Evolutionary conservation across 768 basidiomycete genomes (phyloP).

Genomic region (Sporobolomyces pararoseus): DNA sequence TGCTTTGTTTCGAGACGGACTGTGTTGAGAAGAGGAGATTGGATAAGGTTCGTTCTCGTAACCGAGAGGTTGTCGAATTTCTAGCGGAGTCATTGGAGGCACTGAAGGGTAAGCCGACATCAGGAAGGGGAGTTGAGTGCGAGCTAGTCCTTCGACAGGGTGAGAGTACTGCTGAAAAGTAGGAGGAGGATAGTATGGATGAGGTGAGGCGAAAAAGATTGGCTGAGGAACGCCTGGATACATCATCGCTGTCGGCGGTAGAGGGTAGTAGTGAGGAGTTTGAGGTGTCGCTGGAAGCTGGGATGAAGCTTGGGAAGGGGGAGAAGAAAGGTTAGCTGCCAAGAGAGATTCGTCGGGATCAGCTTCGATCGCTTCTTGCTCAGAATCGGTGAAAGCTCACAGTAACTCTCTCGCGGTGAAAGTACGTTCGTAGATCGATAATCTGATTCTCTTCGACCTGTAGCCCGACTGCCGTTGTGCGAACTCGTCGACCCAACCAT

Average conservation of each 20-base stretch:
- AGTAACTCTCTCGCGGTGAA: neutral
- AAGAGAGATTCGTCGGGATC: neutral
- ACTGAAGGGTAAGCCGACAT: too few species aligned
- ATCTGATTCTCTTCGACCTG: neutral
- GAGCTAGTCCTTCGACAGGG: neutral
- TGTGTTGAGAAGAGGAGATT: too few species aligned
- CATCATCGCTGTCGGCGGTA: neutral
- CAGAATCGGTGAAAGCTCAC: neutral
- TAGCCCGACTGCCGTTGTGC: neutral
- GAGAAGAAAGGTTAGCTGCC: neutral
- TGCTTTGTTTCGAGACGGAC: too few species aligned
- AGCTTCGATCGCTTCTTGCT: too few species aligned
- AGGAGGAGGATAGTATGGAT: neutral
- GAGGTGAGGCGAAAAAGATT: neutral
- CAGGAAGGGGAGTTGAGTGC: too few species aligned
- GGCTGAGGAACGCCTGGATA: neutral
- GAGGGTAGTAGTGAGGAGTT: neutral
- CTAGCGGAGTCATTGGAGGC: too few species aligned
- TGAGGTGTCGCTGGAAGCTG: conserved; percentile 3
- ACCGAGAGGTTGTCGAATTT: too few species aligned
- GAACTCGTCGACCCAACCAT: neutral
- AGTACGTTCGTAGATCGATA: neutral
- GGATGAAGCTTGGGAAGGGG: neutral
- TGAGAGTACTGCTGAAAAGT: neutral
- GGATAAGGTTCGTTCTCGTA: too few species aligned